Evolutionary conservation across 2,329 filamentous ascomycete genomes (phyloP), one percentile per base, ranked within the genome.

Genomic region (Phaeosphaeriaceae sp.): DNA sequence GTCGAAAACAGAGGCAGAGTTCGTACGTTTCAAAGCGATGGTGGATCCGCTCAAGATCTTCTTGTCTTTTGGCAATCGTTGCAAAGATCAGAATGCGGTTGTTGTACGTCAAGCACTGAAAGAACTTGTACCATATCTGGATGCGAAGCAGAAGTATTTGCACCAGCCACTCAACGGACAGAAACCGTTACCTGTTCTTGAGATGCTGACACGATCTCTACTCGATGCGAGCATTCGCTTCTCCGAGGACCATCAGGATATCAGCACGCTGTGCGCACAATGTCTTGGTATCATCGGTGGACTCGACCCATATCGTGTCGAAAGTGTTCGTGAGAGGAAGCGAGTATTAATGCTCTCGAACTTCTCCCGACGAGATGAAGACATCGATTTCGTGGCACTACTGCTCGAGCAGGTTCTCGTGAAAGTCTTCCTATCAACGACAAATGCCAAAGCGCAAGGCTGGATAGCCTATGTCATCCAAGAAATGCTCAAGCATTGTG

Each of bases 391-490:
- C 77, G 88, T 93, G 8, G 83, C 95, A 43, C 93, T 94, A 69
- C 84, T 97, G 49, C 83, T 99, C 17, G 90, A 97, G 70, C 86
- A 96, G 72, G 90, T 97, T 8, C 82, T 99, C 11, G 93, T 98
- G 24, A 93, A 94, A 60, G 91, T 94, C 0, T 99, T 99, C 72
- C 82, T 97, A 46, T 97, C 94, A 1, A 91, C 92, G 1, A 95
- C 91, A 0, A 96, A 97, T 74, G 91, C 93, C 1, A 89, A 88
- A 64, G 85, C 93, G 6, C 95, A 98, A 76, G 94, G 93, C 0
- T 97, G 96, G 73, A 84, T 99, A 19, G 94, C 94, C 1, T 99
- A 91, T 77, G 92, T 91, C 1, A 97, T 99, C 89, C 95, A 99
- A 77, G 91, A 97, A 69, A 84, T 98, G 43, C 84, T 98, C 3